phyloP scores from a whole-genome alignment of 139 green algal species.

The Chlamydomonas applanata region DNA sequence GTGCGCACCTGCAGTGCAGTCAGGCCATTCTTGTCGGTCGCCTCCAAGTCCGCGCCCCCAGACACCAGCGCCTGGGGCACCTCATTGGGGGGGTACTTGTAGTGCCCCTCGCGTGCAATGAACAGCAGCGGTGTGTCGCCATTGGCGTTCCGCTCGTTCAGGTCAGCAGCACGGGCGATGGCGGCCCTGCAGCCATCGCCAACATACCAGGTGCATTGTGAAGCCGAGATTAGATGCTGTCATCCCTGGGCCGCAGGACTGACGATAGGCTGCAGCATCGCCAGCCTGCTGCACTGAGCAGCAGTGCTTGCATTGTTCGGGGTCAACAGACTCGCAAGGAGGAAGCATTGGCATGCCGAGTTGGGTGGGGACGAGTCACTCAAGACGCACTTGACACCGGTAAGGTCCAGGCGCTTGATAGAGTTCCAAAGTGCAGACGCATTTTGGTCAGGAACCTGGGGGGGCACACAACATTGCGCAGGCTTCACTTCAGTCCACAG shows the following conservation, averaged over 20 bases:
- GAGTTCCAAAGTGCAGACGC: conserved; percentile 9
- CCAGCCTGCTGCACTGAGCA: neutral
- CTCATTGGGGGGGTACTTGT: conserved; percentile 47
- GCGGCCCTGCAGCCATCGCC: conserved; percentile 17
- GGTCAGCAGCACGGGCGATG: conserved; percentile 10
- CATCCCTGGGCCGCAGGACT: no score
- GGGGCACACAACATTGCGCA: no score
- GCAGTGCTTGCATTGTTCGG: neutral
- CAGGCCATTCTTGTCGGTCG: conserved; percentile 23
- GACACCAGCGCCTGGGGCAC: conserved; percentile 41
- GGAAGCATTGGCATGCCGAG: no score
- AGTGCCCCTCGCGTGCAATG: conserved; percentile 41
- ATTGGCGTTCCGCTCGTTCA: conserved; percentile 18
- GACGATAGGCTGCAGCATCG: no score
- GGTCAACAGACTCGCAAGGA: no score
- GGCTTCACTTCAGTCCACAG: no score
- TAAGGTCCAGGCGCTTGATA: conserved; percentile 30
- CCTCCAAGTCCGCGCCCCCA: conserved; percentile 40
- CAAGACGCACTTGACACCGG: conserved; percentile 14
- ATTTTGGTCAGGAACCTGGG: neutral
- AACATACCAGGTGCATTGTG: no score
- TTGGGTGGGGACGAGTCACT: no score
- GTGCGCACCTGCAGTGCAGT: conserved; percentile 39
- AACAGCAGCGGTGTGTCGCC: conserved; percentile 45
- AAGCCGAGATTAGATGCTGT: no score